A percentile compares a stretch with the other conserved stretches of the same genome.
phyloP scores from a whole-genome alignment of 305 asterid species.

The Ilex paraguariensis region DNA sequence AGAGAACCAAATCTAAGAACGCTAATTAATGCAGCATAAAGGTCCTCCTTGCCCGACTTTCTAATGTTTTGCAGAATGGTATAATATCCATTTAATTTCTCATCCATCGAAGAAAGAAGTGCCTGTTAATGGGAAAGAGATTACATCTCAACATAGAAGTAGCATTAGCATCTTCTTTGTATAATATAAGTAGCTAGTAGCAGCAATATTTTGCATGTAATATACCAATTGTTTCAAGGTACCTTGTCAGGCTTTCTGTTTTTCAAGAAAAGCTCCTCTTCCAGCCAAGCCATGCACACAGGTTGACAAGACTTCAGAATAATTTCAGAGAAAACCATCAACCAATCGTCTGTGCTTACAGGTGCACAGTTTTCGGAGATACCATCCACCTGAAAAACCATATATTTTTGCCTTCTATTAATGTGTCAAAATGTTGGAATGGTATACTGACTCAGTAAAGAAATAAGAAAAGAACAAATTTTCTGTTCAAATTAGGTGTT shows the following conservation, averaged over 20 bases:
- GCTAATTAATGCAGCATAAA: conserved; percentile 69
- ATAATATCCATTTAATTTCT: conserved; percentile 56
- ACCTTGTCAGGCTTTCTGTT: conserved; percentile 59
- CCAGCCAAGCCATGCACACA: conserved; percentile 81
- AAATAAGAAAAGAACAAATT: no score
- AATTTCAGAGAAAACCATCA: conserved; percentile 40
- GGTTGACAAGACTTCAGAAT: conserved; percentile 62
- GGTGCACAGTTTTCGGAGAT: conserved; percentile 39
- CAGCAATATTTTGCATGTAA: not conserved
- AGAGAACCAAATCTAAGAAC: conserved; percentile 70
- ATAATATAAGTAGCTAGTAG: not conserved
- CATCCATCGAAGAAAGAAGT: conserved; percentile 46
- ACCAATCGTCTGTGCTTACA: conserved; percentile 32
- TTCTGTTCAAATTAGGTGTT: no score
- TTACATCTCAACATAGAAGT: not conserved
- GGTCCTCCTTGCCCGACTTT: conserved; percentile 83
- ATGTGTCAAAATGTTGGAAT: no score
- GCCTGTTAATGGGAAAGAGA: conserved; percentile 41
- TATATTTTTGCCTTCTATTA: not conserved
- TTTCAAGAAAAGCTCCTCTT: conserved; percentile 63
- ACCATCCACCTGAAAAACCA: conserved; percentile 52
- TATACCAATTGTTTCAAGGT: conserved; percentile 8
- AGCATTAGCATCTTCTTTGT: no score
- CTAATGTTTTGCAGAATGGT: conserved; percentile 53
- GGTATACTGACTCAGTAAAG: no score